A percentile compares a stretch with the other conserved stretches of the same genome.
Conservation (phyloP, 2,329 filamentous ascomycete genomes). For the Hortaea sp. region DNA sequence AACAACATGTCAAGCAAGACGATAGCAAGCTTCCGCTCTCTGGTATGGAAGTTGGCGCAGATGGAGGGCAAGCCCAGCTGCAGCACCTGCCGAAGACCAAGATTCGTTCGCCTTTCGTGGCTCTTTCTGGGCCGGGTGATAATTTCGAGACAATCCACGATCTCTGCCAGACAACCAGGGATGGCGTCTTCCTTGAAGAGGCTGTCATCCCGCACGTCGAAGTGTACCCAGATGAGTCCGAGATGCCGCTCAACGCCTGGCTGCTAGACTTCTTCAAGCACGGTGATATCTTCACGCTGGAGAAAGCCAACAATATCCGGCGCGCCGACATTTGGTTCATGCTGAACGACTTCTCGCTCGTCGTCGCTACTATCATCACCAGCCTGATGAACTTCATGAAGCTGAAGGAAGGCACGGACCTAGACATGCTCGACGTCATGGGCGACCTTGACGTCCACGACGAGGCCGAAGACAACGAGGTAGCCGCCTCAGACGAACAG, state of each 20-base stretch:
- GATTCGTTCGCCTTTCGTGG: slow-evolving; percentile 59
- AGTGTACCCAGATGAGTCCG: slow-evolving; percentile 47
- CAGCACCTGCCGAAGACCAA: slow-evolving; percentile 30
- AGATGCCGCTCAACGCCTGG: slow-evolving; percentile 54
- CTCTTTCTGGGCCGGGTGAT: slow-evolving; percentile 59
- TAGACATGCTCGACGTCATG: slow-evolving; percentile 43
- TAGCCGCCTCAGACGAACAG: slow-evolving; percentile 22
- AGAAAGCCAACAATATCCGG: slow-evolving; percentile 56
- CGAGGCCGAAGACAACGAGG: slow-evolving; percentile 33
- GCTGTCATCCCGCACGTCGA: slow-evolving; percentile 60
- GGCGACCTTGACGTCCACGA: slow-evolving; percentile 43
- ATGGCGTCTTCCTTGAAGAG: slow-evolving; percentile 65
- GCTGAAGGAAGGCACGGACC: slow-evolving; percentile 33
- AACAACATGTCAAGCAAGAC: slow-evolving; percentile 48
- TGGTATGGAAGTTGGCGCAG: slow-evolving; percentile 34
- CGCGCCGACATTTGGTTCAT: slow-evolving; percentile 61
- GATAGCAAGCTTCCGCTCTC: slow-evolving; percentile 54
- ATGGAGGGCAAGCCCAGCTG: slow-evolving; percentile 12
- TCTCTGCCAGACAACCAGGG: slow-evolving; percentile 54
- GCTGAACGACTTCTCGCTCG: slow-evolving; percentile 55
- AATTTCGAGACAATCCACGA: slow-evolving; percentile 55
- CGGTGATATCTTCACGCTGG: slow-evolving; percentile 51
- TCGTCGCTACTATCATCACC: slow-evolving; percentile 62
- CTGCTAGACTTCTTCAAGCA: slow-evolving; percentile 70
- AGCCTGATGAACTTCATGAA: slow-evolving; percentile 50